These are phyloP conservation scores for Cicer arietinum DNA, from an alignment of 306 rosid species.

Conservation along the genomic window DNA sequence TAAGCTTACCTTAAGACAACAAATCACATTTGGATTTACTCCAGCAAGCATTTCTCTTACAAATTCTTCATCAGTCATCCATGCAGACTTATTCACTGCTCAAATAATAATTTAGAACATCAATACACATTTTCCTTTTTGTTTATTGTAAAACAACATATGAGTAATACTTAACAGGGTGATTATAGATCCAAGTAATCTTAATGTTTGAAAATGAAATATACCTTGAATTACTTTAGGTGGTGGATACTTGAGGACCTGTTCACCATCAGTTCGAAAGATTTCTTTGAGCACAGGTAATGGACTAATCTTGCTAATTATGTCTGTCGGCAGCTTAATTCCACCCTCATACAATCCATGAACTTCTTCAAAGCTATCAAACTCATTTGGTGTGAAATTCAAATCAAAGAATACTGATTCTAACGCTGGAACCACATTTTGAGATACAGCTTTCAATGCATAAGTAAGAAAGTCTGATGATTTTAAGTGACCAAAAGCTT, in stretches of 20 bases:
- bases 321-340: conserved; percentile 52
- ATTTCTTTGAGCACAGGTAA: conserved; percentile 66
- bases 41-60: conserved; percentile 76
- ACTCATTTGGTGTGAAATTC: conserved; percentile 52
- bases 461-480: conserved; percentile 66
- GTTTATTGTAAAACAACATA: no score
- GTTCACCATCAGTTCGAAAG: conserved; percentile 68
- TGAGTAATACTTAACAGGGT: no score
- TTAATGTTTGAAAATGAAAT: conserved; percentile 1
- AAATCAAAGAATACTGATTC: conserved; percentile 46
- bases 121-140: neutral
- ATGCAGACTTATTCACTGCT: conserved; percentile 55
- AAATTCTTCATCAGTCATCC: conserved; percentile 81
- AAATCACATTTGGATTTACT: conserved; percentile 63
- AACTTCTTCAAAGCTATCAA: conserved; percentile 65
- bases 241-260: conserved; percentile 58
- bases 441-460: conserved; percentile 65
- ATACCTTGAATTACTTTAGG: conserved; percentile 74
- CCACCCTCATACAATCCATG: conserved; percentile 66
- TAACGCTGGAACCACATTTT: conserved; percentile 55
- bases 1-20: conserved; percentile 49
- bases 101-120: neutral
- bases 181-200: neutral
- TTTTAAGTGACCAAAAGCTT: conserved; percentile 72
- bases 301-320: conserved; percentile 57